Base-by-base conservation (phyloP, 768 basidiomycete species). In the Mycena haematopus region DNA sequence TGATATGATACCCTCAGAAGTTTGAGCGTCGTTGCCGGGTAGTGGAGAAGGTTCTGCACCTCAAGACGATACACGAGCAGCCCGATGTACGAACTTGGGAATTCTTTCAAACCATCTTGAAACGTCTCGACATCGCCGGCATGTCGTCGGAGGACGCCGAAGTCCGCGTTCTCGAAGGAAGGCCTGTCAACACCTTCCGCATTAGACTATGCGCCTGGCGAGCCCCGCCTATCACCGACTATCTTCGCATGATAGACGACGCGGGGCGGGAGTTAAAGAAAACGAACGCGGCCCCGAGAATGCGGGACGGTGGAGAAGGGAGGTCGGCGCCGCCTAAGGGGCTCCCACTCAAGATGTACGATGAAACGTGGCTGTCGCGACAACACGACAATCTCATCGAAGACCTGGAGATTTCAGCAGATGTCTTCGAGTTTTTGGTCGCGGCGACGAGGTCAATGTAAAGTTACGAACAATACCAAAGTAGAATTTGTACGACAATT, bases 101-200 rank as follows among this genome's bases (percentile, higher is more conserved):
- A 27, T 60, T 58, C 22, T 49, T 67, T 29, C 10, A 35, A 13
- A 3, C n/a, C 6, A 8, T 67, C 3, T 24, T 67, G 10, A 8
- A 67, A 1, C 19, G 49, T 24, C 56, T 67, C 9, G 35, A 24
- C 14, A 8, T 56, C 6, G 54, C 21, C 21, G 62, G 65, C 2
- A 67, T 67, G 65, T 67, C 65, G 8, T 67, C 65, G 14, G 65
- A 67, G 24, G 65, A 67, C 14, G 29, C 44, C 1, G 49, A 27
- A 1, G 31, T 21, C 5, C 4, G 10, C 1, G 27, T 27, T 0
- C 2, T 27, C 1, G 58, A 19, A 7, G 45, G 42, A 2, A 21
- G 15, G 1, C 31, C 38, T 5, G 4, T 25, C 7, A 8, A 21
- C 3, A 27, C 55, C 11, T 62, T 51, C 33, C 19, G n/a, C 2